phyloP scores from a whole-genome alignment of 352 stramenopile species.

The Globisporangium spiculum region DNA sequence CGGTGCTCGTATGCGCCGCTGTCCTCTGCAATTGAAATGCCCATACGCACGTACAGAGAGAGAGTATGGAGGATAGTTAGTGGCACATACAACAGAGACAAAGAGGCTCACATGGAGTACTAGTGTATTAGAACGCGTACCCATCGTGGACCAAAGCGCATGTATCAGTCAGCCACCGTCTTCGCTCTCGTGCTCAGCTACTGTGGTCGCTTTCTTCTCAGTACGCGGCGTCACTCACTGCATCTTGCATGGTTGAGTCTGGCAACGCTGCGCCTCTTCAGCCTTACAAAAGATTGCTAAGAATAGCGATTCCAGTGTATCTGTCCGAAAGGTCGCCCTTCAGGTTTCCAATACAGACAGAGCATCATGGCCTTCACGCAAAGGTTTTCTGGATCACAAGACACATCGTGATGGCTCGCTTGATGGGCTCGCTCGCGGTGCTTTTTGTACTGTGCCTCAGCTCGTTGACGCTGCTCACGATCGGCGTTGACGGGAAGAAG shows the following conservation, averaged over 20 bases:
- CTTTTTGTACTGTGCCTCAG: not conserved
- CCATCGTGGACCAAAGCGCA: not conserved
- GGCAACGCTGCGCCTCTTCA: not conserved
- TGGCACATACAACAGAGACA: not conserved
- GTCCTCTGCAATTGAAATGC: slow-evolving; percentile 19
- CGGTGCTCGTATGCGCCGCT: slow-evolving; percentile 36
- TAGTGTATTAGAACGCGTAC: not conserved
- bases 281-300: not conserved
- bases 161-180: not conserved
- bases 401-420: not conserved
- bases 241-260: not conserved
- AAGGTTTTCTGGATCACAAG: slow-evolving; percentile 2
- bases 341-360: not conserved
- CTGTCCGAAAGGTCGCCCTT: not conserved
- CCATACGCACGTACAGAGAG: not conserved
- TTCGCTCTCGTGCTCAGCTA: not conserved
- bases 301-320: not conserved
- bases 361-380: not conserved
- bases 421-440: not conserved
- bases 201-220: not conserved
- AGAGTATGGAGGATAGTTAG: not conserved
- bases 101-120: not conserved
- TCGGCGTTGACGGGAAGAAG: not conserved
- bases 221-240: not conserved
- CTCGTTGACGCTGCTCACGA: not conserved